Conservation (phyloP, 306 rosid species). For the Inga leiocalycina region DNA sequence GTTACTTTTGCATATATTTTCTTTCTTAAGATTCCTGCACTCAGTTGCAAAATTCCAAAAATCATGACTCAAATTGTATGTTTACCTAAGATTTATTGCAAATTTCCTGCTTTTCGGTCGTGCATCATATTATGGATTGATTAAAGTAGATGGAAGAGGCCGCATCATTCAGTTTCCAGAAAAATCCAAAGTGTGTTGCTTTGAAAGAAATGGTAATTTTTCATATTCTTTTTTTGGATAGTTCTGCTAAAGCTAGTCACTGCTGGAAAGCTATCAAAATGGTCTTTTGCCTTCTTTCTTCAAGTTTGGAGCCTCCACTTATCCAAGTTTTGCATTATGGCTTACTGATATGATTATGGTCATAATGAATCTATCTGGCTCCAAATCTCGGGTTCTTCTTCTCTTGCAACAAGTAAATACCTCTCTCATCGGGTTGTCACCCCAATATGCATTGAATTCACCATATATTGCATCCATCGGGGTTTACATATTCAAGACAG, state of each 20-base stretch:
- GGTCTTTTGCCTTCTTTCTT: constrained; percentile 13
- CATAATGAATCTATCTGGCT: neutral
- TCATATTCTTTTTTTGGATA: constrained; percentile 5
- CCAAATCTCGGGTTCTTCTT: neutral
- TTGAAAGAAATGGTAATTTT: constrained; percentile 78
- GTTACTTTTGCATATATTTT: too few relatives aligned
- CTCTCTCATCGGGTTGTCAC: constrained; percentile 69
- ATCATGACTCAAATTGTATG: too few relatives aligned
- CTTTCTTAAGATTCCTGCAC: too few relatives aligned
- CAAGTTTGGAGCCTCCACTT: neutral
- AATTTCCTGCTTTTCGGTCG: constrained; percentile 61
- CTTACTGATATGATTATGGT: neutral
- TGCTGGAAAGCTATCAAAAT: neutral
- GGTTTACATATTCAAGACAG: constrained; percentile 81
- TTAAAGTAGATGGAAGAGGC: constrained; percentile 37
- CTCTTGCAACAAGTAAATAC: constrained; percentile 80
- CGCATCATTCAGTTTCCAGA: constrained; percentile 54
- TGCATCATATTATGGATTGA: constrained; percentile 88
- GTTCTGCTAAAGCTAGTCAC: constrained; percentile 10
- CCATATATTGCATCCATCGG: constrained; percentile 97
- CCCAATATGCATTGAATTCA: constrained; percentile 54
- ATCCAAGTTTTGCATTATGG: neutral
- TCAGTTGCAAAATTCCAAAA: too few relatives aligned
- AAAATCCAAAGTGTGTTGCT: constrained; percentile 69
- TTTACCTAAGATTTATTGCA: neutral